These are phyloP conservation scores for Prunus yedoensis DNA, from an alignment of 331 rosid species.

Conservation along the genomic window DNA sequence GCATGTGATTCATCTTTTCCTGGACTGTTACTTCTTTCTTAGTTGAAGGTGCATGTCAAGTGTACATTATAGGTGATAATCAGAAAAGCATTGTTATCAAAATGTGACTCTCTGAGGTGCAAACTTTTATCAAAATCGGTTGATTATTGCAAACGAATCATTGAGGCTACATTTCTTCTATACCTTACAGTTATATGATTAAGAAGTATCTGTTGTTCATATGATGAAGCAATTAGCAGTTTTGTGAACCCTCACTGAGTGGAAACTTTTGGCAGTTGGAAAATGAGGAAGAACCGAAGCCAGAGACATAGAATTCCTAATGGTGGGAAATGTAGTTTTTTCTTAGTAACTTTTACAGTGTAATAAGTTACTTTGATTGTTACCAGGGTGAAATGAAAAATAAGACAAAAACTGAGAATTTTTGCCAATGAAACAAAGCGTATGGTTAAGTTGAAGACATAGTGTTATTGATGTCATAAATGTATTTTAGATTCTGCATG, in stretches of 20 bases:
- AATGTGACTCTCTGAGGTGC: not conserved
- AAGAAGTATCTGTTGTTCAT: not conserved
- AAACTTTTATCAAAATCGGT: too few relatives aligned
- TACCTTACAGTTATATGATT: not conserved
- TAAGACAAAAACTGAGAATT: conserved; percentile 81
- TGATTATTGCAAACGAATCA: too few relatives aligned
- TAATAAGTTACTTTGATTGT: conserved; percentile 15
- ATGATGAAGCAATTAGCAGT: not conserved
- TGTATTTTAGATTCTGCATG: not conserved
- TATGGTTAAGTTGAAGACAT: conserved; percentile 71
- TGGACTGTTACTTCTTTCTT: not conserved
- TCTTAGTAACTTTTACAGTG: not conserved
- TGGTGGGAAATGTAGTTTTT: conserved; percentile 1
- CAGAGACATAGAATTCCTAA: conserved; percentile 41
- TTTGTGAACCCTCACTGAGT: not conserved
- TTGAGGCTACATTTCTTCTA: not conserved
- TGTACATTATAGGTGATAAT: not conserved
- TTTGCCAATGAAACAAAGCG: conserved; percentile 88
- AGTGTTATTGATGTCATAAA: not conserved
- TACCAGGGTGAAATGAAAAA: conserved; percentile 68
- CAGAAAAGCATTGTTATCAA: not conserved
- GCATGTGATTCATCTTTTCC: not conserved
- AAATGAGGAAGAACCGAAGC: conserved; percentile 74
- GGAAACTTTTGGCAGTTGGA: conserved; percentile 60
- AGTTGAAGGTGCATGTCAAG: not conserved